These are phyloP conservation scores for Austroboletus festivus DNA, from an alignment of 768 basidiomycete species.

Conservation along the genomic window DNA sequence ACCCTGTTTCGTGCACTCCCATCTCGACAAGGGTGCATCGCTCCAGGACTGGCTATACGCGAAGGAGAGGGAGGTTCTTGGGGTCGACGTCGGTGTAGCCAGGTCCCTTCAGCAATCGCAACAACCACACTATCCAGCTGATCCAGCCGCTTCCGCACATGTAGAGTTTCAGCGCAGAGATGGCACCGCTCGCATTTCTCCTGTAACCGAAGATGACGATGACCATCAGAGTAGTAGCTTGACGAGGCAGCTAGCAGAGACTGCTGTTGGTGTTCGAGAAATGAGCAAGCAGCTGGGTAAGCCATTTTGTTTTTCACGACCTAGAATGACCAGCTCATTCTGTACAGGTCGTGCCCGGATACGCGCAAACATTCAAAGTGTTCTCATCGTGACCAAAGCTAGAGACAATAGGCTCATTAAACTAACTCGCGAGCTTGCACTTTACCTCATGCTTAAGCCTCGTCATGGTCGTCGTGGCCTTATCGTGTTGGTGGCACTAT, in stretches of 20 bases:
- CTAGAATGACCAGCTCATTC: constrained; percentile 8
- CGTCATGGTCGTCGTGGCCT: constrained; percentile 69
- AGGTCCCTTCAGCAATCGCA: constrained; percentile 41
- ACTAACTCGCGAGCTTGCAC: constrained; percentile 87
- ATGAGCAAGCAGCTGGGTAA: constrained; percentile 98
- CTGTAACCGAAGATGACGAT: constrained; percentile 52
- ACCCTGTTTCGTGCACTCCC: constrained; percentile 92
- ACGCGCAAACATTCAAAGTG: constrained; percentile 84
- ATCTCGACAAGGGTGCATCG: constrained; percentile 79
- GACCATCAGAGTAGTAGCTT: constrained; percentile 73
- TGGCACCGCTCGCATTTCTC: constrained; percentile 13
- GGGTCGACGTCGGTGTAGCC: constrained; percentile 46
- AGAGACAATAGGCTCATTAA: constrained; percentile 95
- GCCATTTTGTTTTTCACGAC: constrained; percentile 19
- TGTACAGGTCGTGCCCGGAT: constrained; percentile 86
- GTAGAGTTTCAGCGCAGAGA: constrained; percentile 19
- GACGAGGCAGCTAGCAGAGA: constrained; percentile 92
- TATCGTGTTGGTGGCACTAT: constrained; percentile 61
- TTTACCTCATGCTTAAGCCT: constrained; percentile 93
- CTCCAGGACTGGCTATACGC: constrained; percentile 70
- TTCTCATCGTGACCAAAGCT: constrained; percentile 96
- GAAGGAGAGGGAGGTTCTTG: constrained; percentile 25
- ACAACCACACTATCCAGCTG: constrained; percentile 7
- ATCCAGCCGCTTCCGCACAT: constrained; percentile 6
- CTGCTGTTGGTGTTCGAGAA: constrained; percentile 94